Evolutionary conservation across 768 basidiomycete genomes (phyloP), one percentile per base, ranked within the genome.

Genomic region (Mycena leptocephala): DNA sequence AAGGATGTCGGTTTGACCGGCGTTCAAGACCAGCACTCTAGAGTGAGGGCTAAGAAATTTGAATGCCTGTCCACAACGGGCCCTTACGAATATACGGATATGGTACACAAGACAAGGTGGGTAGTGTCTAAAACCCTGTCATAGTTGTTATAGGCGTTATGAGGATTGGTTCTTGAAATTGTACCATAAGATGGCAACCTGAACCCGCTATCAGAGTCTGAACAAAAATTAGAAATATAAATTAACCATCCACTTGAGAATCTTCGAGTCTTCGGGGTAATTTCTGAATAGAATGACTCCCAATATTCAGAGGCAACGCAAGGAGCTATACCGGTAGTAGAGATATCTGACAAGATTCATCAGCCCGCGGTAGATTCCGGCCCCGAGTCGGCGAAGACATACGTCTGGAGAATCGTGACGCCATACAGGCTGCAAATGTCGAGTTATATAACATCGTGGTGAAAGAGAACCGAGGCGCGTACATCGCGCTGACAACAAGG

Each of bases 21-120:
- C 90, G 69, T 90, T 89, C 35, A 85, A 81, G 33, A 91, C 81
- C 55, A 91, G 83, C 78, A 89, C 89, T 84, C 90, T 91, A 61
- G 5, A 16, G 28, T 35, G 39, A 1, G 2, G n/a, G 0, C 26
- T 32, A 18, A 51, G 22, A 13, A 32, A 22, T 22, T 8, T 5
- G 32, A 43, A 20, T 28, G 61, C 48, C 28, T 43, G 18, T 28
- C 39, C n/a, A n/a, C n/a, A 33, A 56, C 30, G 24, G n/a, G 18
- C 24, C 5, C 66, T 26, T 77, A 90, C 90, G 86, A 87, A 69
- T 91, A 91, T 46, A 90, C 85, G 2, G 89, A 79, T 32, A 87
- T 83, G 3, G 85, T 85, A 77, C 88, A 89, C 3, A 91, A 79
- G n/a, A 84, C 78, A 20, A 90, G 78, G 76, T 91, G 90, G 2